Base-by-base conservation (phyloP, 352 stramenopile genomes). In the Peronospora destructor region DNA sequence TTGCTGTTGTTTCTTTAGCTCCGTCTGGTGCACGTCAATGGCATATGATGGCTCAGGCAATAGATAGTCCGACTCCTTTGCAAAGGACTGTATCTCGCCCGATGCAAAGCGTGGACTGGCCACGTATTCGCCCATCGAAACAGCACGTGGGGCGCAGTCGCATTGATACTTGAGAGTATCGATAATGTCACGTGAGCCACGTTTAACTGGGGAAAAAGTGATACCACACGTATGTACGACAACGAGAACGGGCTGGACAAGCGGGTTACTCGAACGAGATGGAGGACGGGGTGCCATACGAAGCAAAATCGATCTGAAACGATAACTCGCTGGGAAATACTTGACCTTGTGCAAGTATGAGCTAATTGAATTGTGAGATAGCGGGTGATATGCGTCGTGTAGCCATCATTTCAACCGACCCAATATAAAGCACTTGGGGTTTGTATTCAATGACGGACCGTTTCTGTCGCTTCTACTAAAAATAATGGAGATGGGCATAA, bases 101-200 rank as follows among this genome's bases (percentile, higher is more conserved):
- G 45, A 45, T 14, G 40, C 11, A 23, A 54, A 51, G 41, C 71
- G 69, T 11, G 77, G 75, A 26, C 71, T 84, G 29, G 54, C 61
- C n/a, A 89, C 61, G 64, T 89, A 89, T 64, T 89, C 77, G 41
- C 77, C 77, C 77, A 89, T 89, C 42, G 77, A 89, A 43, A 89
- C 64, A 33, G 59, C 25, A 11, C 59, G 59, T 9, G 77, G 75
- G 25, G 64, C 66, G 44, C 68, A 82, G 54, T 74, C 68, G 64
- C 68, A 81, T 61, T 85, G 73, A 63, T 84, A 66, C 55, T 75
- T 78, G 54, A 84, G 56, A 13, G 66, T 70, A 28, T 78, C 68
- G 12, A 82, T 13, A 32, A 84, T 72, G 54, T 84, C 73, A 8
- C 74, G 57, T 14, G 70, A 76, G 39, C 62, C 65, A 34, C 55